A percentile compares a stretch with the other conserved stretches of the same genome.
These are phyloP conservation scores for Rhynchosporium secalis DNA, from an alignment of 2,329 filamentous ascomycete genomes.

Conservation along the genomic window DNA sequence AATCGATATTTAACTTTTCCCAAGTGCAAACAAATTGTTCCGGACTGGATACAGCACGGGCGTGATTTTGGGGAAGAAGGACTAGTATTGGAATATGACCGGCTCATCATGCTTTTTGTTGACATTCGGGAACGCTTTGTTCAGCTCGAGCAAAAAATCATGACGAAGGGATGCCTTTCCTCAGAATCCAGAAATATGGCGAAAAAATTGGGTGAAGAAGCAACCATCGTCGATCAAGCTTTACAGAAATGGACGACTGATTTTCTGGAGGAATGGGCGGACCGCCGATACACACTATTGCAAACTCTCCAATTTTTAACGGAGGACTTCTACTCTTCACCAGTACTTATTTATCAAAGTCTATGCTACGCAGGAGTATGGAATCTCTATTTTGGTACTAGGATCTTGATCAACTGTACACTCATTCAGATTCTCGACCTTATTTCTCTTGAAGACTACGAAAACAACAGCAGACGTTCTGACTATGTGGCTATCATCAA, in stretches of 20 bases:
- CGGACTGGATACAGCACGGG: slow-evolving; percentile 39
- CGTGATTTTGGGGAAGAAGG: slow-evolving; percentile 36
- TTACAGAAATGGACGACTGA: slow-evolving; percentile 18
- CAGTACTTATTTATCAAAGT: slow-evolving; percentile 33
- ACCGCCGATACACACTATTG: slow-evolving; percentile 21
- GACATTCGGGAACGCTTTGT: slow-evolving; percentile 15
- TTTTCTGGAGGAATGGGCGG: slow-evolving; percentile 17
- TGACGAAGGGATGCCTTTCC: background rate
- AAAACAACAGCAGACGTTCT: background rate
- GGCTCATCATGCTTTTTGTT: slow-evolving; percentile 32
- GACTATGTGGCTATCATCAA: background rate
- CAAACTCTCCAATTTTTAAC: slow-evolving; percentile 16
- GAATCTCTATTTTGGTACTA: slow-evolving; percentile 34
- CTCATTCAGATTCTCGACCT: slow-evolving; percentile 28
- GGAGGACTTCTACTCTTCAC: slow-evolving; percentile 31
- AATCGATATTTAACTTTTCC: no score
- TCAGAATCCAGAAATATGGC: background rate
- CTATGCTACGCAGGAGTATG: slow-evolving; percentile 33
- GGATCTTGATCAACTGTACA: slow-evolving; percentile 34
- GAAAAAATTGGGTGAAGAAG: slow-evolving; percentile 16
- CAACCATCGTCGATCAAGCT: slow-evolving; percentile 17
- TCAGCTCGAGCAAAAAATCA: background rate
- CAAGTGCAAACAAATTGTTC: slow-evolving; percentile 27
- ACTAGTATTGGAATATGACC: slow-evolving; percentile 38
- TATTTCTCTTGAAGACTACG: background rate